Percentiles rank a stretch among this genome's conserved stretches.
Evolutionary conservation across 352 stramenopile genomes (phyloP).

Genomic region (Globisporangium carolinianum): DNA sequence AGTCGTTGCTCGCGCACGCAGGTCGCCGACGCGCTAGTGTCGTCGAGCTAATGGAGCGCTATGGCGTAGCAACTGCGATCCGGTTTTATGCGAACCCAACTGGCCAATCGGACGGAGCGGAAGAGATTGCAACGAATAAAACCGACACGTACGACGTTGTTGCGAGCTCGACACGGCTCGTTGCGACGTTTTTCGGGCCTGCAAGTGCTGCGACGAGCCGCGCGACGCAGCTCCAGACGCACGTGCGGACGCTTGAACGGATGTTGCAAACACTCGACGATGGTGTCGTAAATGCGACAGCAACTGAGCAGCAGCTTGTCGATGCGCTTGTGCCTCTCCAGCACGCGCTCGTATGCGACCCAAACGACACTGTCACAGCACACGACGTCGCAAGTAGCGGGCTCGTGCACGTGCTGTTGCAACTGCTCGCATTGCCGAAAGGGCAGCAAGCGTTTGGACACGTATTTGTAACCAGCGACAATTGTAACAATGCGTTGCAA

Average conservation of each 20-base stretch:
- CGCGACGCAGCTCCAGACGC: slow-evolving; percentile 22
- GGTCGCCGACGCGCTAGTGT: slow-evolving; percentile 11
- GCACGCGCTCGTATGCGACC: slow-evolving; percentile 18
- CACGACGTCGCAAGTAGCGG: slow-evolving; percentile 58
- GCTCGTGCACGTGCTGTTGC: slow-evolving; percentile 36
- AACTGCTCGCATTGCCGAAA: slow-evolving; percentile 19
- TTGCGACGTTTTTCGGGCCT: slow-evolving; percentile 34
- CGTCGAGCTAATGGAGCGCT: slow-evolving; percentile 39
- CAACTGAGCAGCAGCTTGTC: background rate
- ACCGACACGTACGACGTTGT: slow-evolving; percentile 17
- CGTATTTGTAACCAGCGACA: slow-evolving; percentile 15
- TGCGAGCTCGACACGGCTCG: slow-evolving; percentile 25
- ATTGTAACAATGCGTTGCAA: background rate
- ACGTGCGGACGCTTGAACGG: slow-evolving; percentile 11
- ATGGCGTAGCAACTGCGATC: slow-evolving; percentile 46
- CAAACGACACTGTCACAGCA: slow-evolving; percentile 33
- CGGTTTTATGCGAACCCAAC: slow-evolving; percentile 22
- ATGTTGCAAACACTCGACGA: no score
- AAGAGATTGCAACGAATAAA: background rate
- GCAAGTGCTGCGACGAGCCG: slow-evolving; percentile 23
- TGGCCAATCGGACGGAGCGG: slow-evolving; percentile 4
- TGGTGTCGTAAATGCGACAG: no score
- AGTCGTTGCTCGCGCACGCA: slow-evolving; percentile 23
- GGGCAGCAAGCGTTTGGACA: slow-evolving; percentile 29
- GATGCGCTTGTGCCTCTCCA: slow-evolving; percentile 19